Conservation (phyloP, 2,329 filamentous ascomycete species). For the Fusarium equiseti region DNA sequence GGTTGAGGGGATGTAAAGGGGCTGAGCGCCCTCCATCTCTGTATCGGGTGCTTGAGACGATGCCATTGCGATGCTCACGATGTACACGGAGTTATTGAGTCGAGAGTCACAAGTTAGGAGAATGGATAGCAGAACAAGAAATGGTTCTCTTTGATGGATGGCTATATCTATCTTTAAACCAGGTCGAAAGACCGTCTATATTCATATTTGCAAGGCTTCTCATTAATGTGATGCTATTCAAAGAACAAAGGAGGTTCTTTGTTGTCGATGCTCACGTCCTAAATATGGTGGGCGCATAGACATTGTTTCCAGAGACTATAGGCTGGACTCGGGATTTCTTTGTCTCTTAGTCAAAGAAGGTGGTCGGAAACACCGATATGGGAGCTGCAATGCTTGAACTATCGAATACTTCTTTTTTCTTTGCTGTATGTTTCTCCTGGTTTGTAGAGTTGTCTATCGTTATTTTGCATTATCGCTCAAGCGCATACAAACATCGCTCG, state of each 20-base stretch:
- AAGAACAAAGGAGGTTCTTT: slow-evolving; percentile 45
- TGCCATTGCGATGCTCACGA: slow-evolving; percentile 5
- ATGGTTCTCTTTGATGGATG: slow-evolving; percentile 1
- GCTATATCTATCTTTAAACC: slow-evolving; percentile 9
- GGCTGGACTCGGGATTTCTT: slow-evolving; percentile 1
- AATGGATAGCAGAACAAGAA: slow-evolving; percentile 8
- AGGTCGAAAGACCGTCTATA: background rate
- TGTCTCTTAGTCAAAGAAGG: background rate
- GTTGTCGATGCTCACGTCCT: slow-evolving; percentile 3
- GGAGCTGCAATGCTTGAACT: background rate
- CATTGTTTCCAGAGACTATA: background rate
- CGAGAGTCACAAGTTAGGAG: background rate
- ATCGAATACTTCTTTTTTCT: background rate
- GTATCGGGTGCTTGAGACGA: slow-evolving; percentile 7
- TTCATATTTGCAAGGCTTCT: background rate
- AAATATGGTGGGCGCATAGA: slow-evolving; percentile 25
- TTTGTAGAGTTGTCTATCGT: background rate
- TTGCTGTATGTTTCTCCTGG: background rate
- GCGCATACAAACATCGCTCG: background rate
- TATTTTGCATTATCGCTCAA: background rate
- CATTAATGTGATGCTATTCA: slow-evolving; percentile 18
- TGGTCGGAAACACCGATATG: background rate
- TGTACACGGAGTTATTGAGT: too few relatives aligned
- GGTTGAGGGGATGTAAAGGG: slow-evolving; percentile 43
- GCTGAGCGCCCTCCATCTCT: slow-evolving; percentile 1